Evolutionary conservation across 1,284 basidiomycete species (phyloP).

Genomic region (Malassezia sp.): DNA sequence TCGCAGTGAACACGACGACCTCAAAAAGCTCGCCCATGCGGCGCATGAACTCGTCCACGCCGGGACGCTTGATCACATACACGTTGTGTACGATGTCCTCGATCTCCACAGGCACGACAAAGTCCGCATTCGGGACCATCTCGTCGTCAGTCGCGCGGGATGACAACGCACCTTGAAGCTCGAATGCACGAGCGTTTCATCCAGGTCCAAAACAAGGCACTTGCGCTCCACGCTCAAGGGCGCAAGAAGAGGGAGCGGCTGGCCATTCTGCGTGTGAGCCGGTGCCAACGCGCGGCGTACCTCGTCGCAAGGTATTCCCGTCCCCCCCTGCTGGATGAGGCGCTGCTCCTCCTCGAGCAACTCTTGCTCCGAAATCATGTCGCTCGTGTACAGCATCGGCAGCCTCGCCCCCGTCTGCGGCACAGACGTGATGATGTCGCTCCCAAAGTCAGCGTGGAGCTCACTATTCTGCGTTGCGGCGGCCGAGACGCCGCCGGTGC

Average conservation of each 20-base stretch:
- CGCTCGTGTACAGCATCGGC: slow-evolving; percentile 6
- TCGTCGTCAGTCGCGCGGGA: too few relatives aligned
- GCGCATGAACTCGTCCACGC: slow-evolving; percentile 90
- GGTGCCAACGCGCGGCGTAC: too few relatives aligned
- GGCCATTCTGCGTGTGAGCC: too few relatives aligned
- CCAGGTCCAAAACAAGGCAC: slow-evolving; percentile 79
- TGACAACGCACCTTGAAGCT: too few relatives aligned
- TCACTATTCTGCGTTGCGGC: slow-evolving; percentile 20
- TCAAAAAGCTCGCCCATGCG: slow-evolving; percentile 98
- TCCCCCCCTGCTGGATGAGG: slow-evolving; percentile 66
- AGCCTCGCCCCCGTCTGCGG: neutral
- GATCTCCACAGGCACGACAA: slow-evolving; percentile 96
- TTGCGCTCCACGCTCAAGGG: slow-evolving; percentile 67
- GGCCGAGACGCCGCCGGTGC: neutral
- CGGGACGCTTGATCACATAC: slow-evolving; percentile 96
- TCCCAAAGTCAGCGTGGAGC: slow-evolving; percentile 44
- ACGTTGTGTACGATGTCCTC: slow-evolving; percentile 96
- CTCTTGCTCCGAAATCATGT: slow-evolving; percentile 50
- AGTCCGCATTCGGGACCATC: slow-evolving; percentile 88
- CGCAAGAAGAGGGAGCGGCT: slow-evolving; percentile 69
- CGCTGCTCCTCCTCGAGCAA: slow-evolving; percentile 64
- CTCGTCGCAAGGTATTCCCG: slow-evolving; percentile 70
- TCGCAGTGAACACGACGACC: slow-evolving; percentile 94
- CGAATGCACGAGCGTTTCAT: slow-evolving; percentile 81
- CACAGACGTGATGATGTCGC: slow-evolving; percentile 48